A percentile compares a stretch with the other conserved stretches of the same genome.
Evolutionary conservation across 1,284 basidiomycete genomes (phyloP).

Genomic region (Rhodotorula sp.): DNA sequence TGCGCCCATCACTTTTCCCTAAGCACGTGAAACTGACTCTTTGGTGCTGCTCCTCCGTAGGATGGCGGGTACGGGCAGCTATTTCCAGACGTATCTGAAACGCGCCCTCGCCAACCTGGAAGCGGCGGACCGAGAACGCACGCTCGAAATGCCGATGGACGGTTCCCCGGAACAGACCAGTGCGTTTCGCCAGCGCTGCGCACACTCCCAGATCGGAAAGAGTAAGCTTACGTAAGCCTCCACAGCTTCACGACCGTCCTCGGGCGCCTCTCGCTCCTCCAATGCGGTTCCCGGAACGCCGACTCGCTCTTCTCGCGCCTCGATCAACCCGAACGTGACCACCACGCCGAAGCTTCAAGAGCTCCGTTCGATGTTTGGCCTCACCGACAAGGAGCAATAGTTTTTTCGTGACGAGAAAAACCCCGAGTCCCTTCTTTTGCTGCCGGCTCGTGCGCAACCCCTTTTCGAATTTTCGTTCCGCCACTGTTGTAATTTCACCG

Average conservation of each 20-base stretch:
- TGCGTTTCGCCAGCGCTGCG: too few species aligned
- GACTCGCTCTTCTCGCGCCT: constrained; percentile 24
- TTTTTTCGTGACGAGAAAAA: too few species aligned
- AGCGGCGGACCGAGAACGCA: constrained; percentile 33
- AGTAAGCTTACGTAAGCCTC: background rate
- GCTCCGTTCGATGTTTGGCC: constrained; percentile 29
- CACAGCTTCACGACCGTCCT: background rate
- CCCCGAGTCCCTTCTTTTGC: too few species aligned
- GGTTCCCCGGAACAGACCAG: background rate
- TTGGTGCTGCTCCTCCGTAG: constrained; percentile 10
- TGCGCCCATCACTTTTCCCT: background rate
- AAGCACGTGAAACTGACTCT: background rate
- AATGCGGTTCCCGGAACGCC: constrained; percentile 23
- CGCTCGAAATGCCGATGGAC: constrained; percentile 6
- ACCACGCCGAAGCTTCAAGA: constrained; percentile 17
- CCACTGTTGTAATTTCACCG: too few species aligned
- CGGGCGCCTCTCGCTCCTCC: constrained; percentile 16
- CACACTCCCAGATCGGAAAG: background rate
- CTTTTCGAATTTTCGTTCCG: too few species aligned
- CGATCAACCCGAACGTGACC: constrained; percentile 2
- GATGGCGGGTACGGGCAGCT: constrained; percentile 51
- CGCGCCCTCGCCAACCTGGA: constrained; percentile 50
- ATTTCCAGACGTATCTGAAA: constrained; percentile 52
- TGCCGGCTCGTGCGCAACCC: too few species aligned
- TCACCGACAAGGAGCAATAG: constrained; percentile 13